Percentiles rank a stretch among this genome's conserved stretches.
Evolutionary conservation across 2,329 filamentous ascomycete species (phyloP).

Genomic region (Aspergillus thermomutatus): DNA sequence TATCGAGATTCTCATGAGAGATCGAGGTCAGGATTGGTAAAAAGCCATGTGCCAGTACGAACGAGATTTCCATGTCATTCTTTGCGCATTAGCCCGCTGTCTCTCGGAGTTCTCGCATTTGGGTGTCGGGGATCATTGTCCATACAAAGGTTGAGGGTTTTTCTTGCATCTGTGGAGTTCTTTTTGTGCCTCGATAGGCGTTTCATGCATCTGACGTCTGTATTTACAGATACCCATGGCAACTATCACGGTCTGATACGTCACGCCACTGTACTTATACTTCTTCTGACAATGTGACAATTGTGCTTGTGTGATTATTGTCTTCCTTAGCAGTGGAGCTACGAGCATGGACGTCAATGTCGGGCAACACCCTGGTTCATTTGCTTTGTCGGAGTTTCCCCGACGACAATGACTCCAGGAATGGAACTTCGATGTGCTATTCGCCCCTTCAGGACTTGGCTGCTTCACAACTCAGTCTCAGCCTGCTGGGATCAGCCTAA

Average conservation of each 20-base stretch:
- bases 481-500: not conserved
- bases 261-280: not conserved
- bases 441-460: not conserved
- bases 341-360: not conserved
- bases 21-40: slow-evolving; percentile 45
- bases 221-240: slow-evolving; percentile 4
- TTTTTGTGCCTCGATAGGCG: not conserved
- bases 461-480: not conserved
- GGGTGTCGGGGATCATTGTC: not conserved
- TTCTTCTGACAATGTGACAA: not conserved
- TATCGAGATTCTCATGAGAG: slow-evolving; percentile 44
- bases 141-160: not conserved
- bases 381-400: not conserved
- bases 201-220: slow-evolving; percentile 1
- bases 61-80: not conserved
- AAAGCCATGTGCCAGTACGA: not conserved
- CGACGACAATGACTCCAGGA: not conserved
- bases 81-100: not conserved
- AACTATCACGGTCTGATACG: not conserved
- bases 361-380: not conserved
- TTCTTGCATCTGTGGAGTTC: not conserved
- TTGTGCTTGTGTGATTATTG: not conserved
- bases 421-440: not conserved
- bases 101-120: not conserved
- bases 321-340: not conserved